A percentile compares a stretch with the other conserved stretches of the same genome.
Evolutionary conservation across 805 yeast species (phyloP).

Genomic region (Sungouiozyma ichnusensis): DNA sequence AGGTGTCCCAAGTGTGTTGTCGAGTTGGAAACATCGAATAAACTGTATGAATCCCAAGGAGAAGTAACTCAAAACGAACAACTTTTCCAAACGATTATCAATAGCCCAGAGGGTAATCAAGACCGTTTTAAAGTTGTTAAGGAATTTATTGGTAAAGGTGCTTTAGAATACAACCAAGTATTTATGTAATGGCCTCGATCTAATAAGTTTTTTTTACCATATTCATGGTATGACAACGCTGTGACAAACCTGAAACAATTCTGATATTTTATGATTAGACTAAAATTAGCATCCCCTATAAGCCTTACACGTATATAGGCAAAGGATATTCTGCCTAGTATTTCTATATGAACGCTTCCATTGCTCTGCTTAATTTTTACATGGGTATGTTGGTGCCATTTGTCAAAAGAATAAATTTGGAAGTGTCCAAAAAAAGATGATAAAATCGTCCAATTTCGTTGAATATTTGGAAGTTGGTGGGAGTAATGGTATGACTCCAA

Average conservation of each 20-base stretch:
- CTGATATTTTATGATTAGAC: too few species aligned
- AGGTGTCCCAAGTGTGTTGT: conserved; percentile 70
- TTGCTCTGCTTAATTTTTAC: too few species aligned
- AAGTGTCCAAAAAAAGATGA: background rate
- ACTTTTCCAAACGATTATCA: conserved; percentile 47
- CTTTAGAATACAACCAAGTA: conserved; percentile 40
- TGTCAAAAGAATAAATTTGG: too few species aligned
- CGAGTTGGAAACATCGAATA: conserved; percentile 57
- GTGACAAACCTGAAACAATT: conserved; percentile 12
- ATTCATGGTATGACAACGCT: background rate
- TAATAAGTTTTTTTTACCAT: background rate
- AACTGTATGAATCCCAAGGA: conserved; percentile 48
- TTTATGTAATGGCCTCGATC: conserved; percentile 2
- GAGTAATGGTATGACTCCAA: conserved; percentile 24
- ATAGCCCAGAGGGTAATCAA: conserved; percentile 34
- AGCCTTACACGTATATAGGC: too few species aligned
- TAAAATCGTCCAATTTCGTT: conserved; percentile 14
- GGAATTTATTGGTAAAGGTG: conserved; percentile 84
- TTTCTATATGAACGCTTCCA: too few species aligned
- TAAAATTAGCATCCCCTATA: too few species aligned
- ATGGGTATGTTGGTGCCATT: too few species aligned
- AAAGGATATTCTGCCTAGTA: too few species aligned
- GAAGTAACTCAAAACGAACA: conserved; percentile 54
- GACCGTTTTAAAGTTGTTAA: conserved; percentile 67
- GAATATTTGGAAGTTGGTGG: conserved; percentile 18